Percentiles rank a stretch among this genome's conserved stretches.
Evolutionary conservation across 805 yeast genomes (phyloP).

Genomic region (Yamadazyma ubonensis): DNA sequence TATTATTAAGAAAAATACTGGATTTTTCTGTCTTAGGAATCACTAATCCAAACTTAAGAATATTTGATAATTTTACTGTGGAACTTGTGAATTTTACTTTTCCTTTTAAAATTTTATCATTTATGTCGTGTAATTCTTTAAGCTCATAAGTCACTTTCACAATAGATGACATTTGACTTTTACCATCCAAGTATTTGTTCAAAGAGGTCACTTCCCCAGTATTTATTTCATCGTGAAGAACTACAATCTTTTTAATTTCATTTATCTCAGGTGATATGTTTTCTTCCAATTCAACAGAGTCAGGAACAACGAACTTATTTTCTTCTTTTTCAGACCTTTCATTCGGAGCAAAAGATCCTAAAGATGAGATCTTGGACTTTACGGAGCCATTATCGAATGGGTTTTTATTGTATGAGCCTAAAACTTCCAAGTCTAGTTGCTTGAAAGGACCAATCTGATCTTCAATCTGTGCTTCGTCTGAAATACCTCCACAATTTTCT

Average conservation of each 20-base stretch:
- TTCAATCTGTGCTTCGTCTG: conserved; percentile 5
- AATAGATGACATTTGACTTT: background rate
- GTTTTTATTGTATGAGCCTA: conserved; percentile 9
- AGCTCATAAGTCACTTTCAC: conserved; percentile 1
- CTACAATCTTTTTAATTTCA: conserved; percentile 12
- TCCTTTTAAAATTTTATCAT: background rate
- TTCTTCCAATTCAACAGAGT: too few relatives aligned
- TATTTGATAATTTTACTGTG: conserved; percentile 10
- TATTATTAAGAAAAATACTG: conserved; percentile 10
- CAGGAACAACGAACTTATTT: conserved; percentile 12
- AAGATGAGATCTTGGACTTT: background rate
- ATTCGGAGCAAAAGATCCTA: background rate
- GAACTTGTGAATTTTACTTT: conserved; percentile 4
- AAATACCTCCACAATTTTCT: background rate
- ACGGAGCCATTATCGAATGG: background rate
- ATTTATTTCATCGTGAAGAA: conserved; percentile 15
- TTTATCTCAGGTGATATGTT: background rate
- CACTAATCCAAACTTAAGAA: conserved; percentile 5
- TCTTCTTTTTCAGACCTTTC: conserved; percentile 3
- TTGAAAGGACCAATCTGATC: background rate
- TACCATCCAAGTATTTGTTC: background rate
- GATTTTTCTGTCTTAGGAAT: conserved; percentile 10
- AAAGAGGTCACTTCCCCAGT: conserved; percentile 6
- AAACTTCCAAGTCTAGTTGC: conserved; percentile 9
- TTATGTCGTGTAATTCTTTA: conserved; percentile 4